Evolutionary conservation across 768 basidiomycete species (phyloP).

Genomic region (Pilatotrama ljubarskyi): DNA sequence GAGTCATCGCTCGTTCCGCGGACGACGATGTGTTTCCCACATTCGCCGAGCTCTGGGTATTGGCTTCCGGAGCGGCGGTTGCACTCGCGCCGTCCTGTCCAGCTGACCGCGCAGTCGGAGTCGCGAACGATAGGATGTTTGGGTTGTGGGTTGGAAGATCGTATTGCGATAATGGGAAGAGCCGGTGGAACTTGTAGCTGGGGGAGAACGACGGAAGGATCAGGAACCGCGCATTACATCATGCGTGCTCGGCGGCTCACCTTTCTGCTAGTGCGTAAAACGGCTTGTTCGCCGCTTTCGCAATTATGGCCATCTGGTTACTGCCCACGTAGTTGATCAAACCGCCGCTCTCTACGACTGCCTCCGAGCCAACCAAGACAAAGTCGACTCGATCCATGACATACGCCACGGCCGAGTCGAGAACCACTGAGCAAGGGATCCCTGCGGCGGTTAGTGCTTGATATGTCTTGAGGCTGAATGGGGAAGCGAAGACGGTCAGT

Average conservation of each 20-base stretch:
- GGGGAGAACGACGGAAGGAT: constrained; percentile 11
- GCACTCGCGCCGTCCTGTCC: constrained; percentile 16
- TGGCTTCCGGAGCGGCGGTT: neutral
- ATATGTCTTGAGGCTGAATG: constrained; percentile 87
- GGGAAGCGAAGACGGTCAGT: constrained; percentile 10
- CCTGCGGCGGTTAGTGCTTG: constrained; percentile 84
- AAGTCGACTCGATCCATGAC: constrained; percentile 96
- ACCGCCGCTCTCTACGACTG: constrained; percentile 95
- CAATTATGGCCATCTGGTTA: constrained; percentile 95
- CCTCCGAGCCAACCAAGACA: constrained; percentile 95
- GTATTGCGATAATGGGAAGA: constrained; percentile 91
- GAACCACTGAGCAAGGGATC: constrained; percentile 90
- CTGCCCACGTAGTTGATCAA: constrained; percentile 92
- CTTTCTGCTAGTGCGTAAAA: constrained; percentile 96
- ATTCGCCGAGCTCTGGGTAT: constrained; percentile 4
- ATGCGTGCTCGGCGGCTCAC: constrained; percentile 35
- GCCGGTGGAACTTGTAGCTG: constrained; percentile 96
- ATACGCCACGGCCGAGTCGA: constrained; percentile 96
- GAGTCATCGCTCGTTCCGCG: constrained; percentile 58
- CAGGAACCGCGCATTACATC: constrained; percentile 17
- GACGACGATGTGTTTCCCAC: constrained; percentile 13
- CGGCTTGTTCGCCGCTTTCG: constrained; percentile 91
- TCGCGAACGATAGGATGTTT: constrained; percentile 70
- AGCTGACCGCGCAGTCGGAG: constrained; percentile 26
- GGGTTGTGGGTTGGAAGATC: constrained; percentile 84